Percentiles rank a stretch among this genome's conserved stretches.
These are phyloP conservation scores for Parachlorella kessleri DNA, from an alignment of 139 green algal species.

Conservation along the genomic window DNA sequence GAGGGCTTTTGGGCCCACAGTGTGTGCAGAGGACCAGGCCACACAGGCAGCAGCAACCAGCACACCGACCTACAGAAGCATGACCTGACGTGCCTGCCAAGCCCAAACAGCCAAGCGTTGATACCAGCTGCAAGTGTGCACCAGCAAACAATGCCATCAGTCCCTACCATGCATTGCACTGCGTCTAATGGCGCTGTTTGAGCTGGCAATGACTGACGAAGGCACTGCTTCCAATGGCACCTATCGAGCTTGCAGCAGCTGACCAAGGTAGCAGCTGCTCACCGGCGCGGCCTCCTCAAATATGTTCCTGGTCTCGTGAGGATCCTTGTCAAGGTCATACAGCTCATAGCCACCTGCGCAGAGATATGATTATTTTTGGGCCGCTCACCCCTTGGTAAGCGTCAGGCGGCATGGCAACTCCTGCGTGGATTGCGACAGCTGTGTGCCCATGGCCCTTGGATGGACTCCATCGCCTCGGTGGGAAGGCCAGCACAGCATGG, in stretches of 20 bases:
- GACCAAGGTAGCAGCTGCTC: neutral
- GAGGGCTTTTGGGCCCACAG: no score
- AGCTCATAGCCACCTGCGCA: neutral
- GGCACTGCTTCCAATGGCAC: no score
- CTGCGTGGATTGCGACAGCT: no score
- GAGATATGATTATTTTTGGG: no score
- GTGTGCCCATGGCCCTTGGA: no score
- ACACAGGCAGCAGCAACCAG: no score
- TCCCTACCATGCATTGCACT: neutral
- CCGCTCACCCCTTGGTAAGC: no score
- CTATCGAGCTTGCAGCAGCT: neutral
- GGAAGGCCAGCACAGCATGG: no score
- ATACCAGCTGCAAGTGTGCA: neutral
- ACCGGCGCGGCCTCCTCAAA: neutral
- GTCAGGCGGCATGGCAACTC: no score
- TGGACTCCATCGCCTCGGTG: no score
- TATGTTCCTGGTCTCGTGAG: slow-evolving; percentile 3
- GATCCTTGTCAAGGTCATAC: slow-evolving; percentile 5
- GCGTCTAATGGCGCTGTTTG: neutral
- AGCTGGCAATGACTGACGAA: neutral
- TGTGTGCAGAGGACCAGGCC: no score
- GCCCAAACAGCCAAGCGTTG: neutral
- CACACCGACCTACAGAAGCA: no score
- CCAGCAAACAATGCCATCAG: neutral
- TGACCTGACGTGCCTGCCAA: neutral